Evolutionary conservation across 169 alveolate species (phyloP).

Genomic region (Hammondia hammondi): DNA sequence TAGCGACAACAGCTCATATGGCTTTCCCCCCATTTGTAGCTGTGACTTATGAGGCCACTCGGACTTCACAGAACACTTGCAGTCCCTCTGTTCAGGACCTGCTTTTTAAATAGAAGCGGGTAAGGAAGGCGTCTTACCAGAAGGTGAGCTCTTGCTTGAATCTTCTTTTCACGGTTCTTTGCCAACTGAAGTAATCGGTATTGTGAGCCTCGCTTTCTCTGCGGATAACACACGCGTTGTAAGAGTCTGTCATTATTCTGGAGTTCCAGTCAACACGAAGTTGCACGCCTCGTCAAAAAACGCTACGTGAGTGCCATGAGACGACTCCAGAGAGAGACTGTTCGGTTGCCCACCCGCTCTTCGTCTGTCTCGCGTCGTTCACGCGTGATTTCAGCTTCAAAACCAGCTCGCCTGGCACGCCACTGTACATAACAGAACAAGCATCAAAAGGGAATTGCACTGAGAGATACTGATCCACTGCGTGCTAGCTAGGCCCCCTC

Average conservation of each 20-base stretch:
- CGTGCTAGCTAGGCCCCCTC: too few relatives aligned
- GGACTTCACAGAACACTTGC: too few relatives aligned
- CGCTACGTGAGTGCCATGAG: too few relatives aligned
- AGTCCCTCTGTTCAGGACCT: not conserved
- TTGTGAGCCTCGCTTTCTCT: conserved; percentile 2
- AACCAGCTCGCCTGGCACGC: conserved; percentile 18
- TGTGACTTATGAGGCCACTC: too few relatives aligned
- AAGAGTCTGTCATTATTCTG: not conserved
- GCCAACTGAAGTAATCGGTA: conserved; percentile 4
- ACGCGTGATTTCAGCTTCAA: not conserved
- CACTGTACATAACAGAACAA: not conserved
- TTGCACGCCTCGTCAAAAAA: too few relatives aligned
- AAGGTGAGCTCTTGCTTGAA: not conserved
- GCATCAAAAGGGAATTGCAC: too few relatives aligned
- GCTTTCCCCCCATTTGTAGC: too few relatives aligned
- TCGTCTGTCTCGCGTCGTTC: not conserved
- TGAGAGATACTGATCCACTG: too few relatives aligned
- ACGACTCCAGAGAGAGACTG: too few relatives aligned
- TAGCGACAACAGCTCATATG: too few relatives aligned
- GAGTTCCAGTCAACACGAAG: not conserved
- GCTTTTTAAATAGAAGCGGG: not conserved
- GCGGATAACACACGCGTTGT: not conserved
- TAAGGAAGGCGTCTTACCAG: not conserved
- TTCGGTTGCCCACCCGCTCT: not conserved
- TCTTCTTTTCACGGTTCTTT: not conserved